Conservation (phyloP, 2,329 filamentous ascomycete species). For the Whalleya microplaca region DNA sequence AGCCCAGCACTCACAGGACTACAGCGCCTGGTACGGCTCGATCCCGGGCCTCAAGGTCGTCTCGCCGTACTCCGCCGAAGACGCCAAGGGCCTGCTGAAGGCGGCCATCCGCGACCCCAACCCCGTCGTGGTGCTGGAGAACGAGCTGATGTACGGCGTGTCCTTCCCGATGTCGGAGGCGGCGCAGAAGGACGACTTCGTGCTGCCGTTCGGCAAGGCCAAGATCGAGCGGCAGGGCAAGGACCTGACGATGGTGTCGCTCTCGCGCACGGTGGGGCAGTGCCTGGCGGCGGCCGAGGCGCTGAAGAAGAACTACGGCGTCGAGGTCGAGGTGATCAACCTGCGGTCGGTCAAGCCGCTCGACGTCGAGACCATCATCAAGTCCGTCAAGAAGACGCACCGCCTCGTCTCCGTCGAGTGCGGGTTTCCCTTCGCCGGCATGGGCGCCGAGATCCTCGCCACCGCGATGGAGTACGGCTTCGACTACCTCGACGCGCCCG, state of each 20-base stretch:
- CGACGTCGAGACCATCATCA: constrained; percentile 92
- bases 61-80: constrained; percentile 92
- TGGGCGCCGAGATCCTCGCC: constrained; percentile 89
- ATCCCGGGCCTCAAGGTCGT: constrained; percentile 98
- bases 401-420: constrained; percentile 91
- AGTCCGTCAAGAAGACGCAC: constrained; percentile 98
- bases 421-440: constrained; percentile 93
- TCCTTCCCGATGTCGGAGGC: constrained; percentile 97
- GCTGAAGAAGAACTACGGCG: constrained; percentile 94
- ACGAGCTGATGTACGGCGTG: constrained; percentile 91
- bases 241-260: constrained; percentile 92
- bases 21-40: constrained; percentile 97
- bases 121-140: constrained; percentile 89
- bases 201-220: constrained; percentile 96
- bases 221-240: constrained; percentile 97
- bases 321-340: constrained; percentile 97
- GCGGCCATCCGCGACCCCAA: constrained; percentile 98
- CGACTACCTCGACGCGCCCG: constrained; percentile 94
- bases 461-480: constrained; percentile 97
- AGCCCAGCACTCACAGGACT: constrained; percentile 98
- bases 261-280: constrained; percentile 95
- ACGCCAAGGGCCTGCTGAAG: constrained; percentile 97
- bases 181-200: constrained; percentile 94
- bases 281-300: constrained; percentile 84
- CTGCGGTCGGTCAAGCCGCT: constrained; percentile 96